phyloP scores from a whole-genome alignment of 306 rosid genomes.

The Citrullus mucosospermus region DNA sequence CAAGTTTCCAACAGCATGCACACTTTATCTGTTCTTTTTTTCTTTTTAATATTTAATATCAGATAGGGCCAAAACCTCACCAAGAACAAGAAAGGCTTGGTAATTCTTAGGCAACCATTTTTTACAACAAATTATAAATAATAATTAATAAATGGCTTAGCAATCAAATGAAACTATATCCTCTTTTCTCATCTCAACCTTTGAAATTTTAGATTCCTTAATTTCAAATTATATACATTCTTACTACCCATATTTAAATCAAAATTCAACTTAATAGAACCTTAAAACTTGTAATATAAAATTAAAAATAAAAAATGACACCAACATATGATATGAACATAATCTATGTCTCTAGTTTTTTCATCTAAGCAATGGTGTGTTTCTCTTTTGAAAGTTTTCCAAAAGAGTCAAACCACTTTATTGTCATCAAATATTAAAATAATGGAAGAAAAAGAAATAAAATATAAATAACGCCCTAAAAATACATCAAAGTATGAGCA shows the following conservation, averaged over 20 bases:
- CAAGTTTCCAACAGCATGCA: not conserved
- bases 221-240: not conserved
- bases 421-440: not conserved
- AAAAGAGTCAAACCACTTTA: not conserved
- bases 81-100: not conserved
- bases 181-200: not conserved
- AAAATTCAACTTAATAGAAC: not conserved
- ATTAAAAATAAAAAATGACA: no score
- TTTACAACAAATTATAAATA: not conserved
- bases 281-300: no score
- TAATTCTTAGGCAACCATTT: not conserved
- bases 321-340: no score
- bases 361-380: not conserved
- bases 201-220: not conserved
- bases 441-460: not conserved
- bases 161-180: not conserved
- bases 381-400: not conserved
- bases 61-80: not conserved
- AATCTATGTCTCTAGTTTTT: not conserved
- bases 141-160: not conserved
- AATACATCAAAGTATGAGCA: conserved; percentile 43
- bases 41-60: not conserved
- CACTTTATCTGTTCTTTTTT: not conserved
- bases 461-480: not conserved
- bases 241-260: not conserved